These are phyloP conservation scores for Physcomitrium patens DNA, from an alignment of 225 moss, liverwort and hornwort species.

Conservation along the genomic window DNA sequence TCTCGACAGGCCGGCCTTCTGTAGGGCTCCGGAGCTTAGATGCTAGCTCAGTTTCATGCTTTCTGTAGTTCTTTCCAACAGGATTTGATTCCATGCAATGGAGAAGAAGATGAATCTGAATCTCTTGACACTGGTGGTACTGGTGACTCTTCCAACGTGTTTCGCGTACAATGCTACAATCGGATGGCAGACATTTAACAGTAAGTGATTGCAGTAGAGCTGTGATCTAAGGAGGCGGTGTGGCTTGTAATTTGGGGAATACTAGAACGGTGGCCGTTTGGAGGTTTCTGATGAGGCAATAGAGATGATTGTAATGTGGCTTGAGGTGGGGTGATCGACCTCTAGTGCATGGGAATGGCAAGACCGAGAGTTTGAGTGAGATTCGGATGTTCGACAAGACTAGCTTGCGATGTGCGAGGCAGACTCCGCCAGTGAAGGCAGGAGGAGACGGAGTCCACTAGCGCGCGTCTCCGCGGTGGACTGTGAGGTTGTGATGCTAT, in stretches of 20 bases:
- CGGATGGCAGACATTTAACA: constrained; percentile 38
- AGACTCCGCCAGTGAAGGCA: constrained; percentile 43
- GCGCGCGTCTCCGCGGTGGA: not conserved
- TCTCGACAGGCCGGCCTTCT: no score
- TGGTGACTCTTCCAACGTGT: constrained; percentile 30
- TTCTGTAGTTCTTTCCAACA: no score
- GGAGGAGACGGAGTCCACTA: not conserved
- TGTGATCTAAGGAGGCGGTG: no score
- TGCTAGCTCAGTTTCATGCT: no score
- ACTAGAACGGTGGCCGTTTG: not conserved
- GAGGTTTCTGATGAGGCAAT: not conserved
- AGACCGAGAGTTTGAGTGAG: not conserved
- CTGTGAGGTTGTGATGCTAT: not conserved
- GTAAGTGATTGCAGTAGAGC: constrained; percentile 20
- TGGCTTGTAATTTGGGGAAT: no score
- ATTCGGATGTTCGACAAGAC: not conserved
- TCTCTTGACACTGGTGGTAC: constrained; percentile 5
- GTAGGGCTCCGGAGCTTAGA: no score
- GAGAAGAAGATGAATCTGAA: no score
- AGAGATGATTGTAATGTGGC: not conserved
- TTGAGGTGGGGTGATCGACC: constrained; percentile 2
- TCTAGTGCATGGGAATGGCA: not conserved
- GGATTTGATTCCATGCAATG: no score
- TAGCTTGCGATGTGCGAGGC: constrained; percentile 7
- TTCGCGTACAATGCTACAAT: constrained; percentile 38